These are phyloP conservation scores for Pyrenophora teres DNA, from an alignment of 2,329 filamentous ascomycete species.

Conservation along the genomic window DNA sequence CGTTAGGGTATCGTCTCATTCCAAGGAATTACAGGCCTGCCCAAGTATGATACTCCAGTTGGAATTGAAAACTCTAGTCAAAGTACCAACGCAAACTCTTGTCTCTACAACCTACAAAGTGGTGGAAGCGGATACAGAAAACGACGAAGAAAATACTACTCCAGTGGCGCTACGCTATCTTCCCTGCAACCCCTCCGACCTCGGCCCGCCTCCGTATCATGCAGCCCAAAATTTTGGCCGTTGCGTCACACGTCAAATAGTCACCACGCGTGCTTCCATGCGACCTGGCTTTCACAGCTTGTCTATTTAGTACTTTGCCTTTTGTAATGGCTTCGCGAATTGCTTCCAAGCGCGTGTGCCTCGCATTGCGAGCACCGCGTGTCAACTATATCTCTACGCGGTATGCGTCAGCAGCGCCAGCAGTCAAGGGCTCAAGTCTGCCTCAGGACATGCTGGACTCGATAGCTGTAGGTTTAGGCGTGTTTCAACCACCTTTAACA, in stretches of 20 bases:
- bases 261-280: conserved; percentile 18
- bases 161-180: too few species aligned
- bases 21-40: too few species aligned
- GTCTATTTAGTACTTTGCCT: conserved; percentile 3
- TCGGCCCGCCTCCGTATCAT: conserved; percentile 23
- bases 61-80: too few species aligned
- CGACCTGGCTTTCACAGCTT: conserved; percentile 7
- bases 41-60: too few species aligned
- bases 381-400: conserved; percentile 29
- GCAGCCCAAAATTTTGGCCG: conserved; percentile 24
- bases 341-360: conserved; percentile 30
- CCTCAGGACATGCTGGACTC: conserved; percentile 49
- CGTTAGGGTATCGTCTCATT: too few species aligned
- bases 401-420: conserved; percentile 49
- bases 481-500: not conserved
- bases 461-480: conserved; percentile 44
- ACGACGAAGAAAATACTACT: too few species aligned
- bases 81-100: too few species aligned
- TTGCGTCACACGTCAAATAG: conserved; percentile 15
- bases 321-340: conserved; percentile 41
- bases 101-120: too few species aligned
- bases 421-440: conserved; percentile 47
- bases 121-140: too few species aligned
- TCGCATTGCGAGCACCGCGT: conserved; percentile 34
- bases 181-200: conserved; percentile 18